Evolutionary conservation across 2,329 filamentous ascomycete species (phyloP).

Genomic region (Alternaria burnsii): DNA sequence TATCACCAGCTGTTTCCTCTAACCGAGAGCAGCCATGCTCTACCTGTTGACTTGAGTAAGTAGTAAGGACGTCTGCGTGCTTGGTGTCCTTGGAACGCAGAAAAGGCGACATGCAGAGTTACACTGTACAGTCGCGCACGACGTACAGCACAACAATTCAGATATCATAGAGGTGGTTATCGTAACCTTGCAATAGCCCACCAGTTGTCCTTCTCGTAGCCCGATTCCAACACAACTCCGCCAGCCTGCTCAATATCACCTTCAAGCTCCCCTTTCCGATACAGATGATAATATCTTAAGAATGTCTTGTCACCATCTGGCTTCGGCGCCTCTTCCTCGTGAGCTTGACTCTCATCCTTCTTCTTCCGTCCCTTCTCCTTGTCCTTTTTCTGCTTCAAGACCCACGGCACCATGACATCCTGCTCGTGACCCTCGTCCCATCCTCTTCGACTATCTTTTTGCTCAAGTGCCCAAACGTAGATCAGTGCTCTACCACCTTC

Average conservation of each 20-base stretch:
- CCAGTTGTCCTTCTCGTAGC: conserved; percentile 99
- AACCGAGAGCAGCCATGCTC: conserved; percentile 69
- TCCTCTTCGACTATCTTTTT: conserved; percentile 82
- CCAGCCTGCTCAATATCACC: conserved; percentile 77
- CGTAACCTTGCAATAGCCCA: conserved; percentile 73
- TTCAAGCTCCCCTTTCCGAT: conserved; percentile 85
- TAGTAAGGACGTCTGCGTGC: neutral
- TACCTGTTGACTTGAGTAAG: conserved; percentile 46
- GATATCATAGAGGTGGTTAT: conserved; percentile 1
- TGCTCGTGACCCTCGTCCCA: conserved; percentile 87
- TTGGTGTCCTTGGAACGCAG: neutral
- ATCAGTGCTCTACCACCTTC: conserved; percentile 73
- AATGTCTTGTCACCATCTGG: conserved; percentile 65
- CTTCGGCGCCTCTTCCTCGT: conserved; percentile 8
- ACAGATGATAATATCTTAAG: conserved; percentile 94
- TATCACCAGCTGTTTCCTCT: conserved; percentile 74
- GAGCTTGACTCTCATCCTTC: neutral
- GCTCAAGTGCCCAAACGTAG: conserved; percentile 96
- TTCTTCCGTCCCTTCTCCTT: conserved; percentile 31
- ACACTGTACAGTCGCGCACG: neutral
- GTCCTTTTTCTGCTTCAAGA: conserved; percentile 64
- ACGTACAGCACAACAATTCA: neutral
- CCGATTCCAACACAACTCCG: conserved; percentile 77
- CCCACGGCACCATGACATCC: conserved; percentile 96
- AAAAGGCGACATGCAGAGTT: neutral